Percentiles rank a stretch among this genome's conserved stretches.
phyloP scores from a whole-genome alignment of 805 yeast genomes.

The Metschnikowia kofuensis region DNA sequence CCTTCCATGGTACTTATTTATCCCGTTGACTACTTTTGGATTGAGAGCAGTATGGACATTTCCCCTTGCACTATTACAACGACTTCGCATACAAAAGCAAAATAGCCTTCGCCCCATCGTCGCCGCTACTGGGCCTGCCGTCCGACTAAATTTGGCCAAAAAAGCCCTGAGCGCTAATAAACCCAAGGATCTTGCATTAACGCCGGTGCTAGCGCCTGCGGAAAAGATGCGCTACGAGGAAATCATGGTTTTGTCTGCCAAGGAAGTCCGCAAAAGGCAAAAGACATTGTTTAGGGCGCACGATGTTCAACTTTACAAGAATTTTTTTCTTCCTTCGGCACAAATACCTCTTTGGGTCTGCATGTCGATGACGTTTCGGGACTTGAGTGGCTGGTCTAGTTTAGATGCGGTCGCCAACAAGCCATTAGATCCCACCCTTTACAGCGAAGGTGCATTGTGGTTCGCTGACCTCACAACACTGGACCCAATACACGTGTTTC shows the following conservation, averaged over 20 bases:
- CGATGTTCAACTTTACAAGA: constrained; percentile 78
- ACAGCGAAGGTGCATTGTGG: constrained; percentile 61
- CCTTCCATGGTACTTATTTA: constrained; percentile 79
- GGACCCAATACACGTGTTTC: constrained; percentile 64
- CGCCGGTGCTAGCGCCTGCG: constrained; percentile 32
- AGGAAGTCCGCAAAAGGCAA: constrained; percentile 77
- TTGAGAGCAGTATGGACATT: constrained; percentile 66
- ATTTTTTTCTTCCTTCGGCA: constrained; percentile 66
- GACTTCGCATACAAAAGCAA: constrained; percentile 68
- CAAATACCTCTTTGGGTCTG: constrained; percentile 89
- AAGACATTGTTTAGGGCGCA: constrained; percentile 63
- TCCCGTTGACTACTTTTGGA: constrained; percentile 69
- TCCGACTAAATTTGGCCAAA: constrained; percentile 54
- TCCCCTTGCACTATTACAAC: constrained; percentile 73
- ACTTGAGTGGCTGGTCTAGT: constrained; percentile 65
- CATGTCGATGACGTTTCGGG: constrained; percentile 71
- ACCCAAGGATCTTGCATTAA: constrained; percentile 16
- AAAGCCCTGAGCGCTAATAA: constrained; percentile 38
- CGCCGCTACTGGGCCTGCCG: constrained; percentile 71
- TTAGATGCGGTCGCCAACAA: constrained; percentile 42
- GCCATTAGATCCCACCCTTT: constrained; percentile 49
- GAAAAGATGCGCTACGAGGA: constrained; percentile 68
- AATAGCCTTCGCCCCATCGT: constrained; percentile 68
- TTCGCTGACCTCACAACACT: constrained; percentile 53
- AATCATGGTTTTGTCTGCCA: constrained; percentile 66